Evolutionary conservation across 164 flowering plant species (phyloP).

Genomic region (Aristolochia fimbriata): DNA sequence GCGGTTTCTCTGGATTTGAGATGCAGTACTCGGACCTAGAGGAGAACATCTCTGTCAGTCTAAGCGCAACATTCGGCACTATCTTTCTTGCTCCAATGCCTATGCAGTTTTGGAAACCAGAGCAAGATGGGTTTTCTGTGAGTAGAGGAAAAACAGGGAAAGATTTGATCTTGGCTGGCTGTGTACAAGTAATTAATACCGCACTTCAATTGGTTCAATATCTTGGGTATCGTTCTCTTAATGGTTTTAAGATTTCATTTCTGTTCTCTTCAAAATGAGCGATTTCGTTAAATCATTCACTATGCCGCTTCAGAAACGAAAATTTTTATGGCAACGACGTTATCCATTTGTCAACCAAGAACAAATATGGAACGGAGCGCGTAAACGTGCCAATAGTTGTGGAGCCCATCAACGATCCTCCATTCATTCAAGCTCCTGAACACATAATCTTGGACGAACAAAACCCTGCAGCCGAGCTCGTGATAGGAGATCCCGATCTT

Average conservation of each 20-base stretch:
- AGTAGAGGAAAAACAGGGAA: slow-evolving; percentile 20
- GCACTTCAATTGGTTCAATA: slow-evolving; percentile 79
- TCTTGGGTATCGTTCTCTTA: slow-evolving; percentile 92
- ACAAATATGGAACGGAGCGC: slow-evolving; percentile 53
- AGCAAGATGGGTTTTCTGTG: slow-evolving; percentile 34
- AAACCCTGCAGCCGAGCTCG: slow-evolving; percentile 43
- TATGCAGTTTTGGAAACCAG: slow-evolving; percentile 60
- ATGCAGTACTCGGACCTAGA: slow-evolving; percentile 52
- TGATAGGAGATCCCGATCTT: slow-evolving; percentile 73
- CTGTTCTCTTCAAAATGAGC: neutral
- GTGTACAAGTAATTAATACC: slow-evolving; percentile 50
- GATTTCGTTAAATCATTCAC: neutral
- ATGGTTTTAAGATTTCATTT: neutral
- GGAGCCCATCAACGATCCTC: slow-evolving; percentile 87
- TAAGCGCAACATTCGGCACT: slow-evolving; percentile 50
- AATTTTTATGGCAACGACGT: slow-evolving; percentile 67
- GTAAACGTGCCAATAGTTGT: slow-evolving; percentile 52
- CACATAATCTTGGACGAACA: slow-evolving; percentile 40
- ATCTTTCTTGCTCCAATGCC: slow-evolving; percentile 55
- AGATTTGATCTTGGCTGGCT: slow-evolving; percentile 50
- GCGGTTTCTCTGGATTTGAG: slow-evolving; percentile 74
- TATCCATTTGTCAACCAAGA: slow-evolving; percentile 45
- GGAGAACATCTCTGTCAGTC: slow-evolving; percentile 67
- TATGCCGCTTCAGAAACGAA: slow-evolving; percentile 36
- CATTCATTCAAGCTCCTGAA: slow-evolving; percentile 50